Base-by-base conservation (phyloP, 2,329 filamentous ascomycete genomes). In the Salinomyces thailandicus region DNA sequence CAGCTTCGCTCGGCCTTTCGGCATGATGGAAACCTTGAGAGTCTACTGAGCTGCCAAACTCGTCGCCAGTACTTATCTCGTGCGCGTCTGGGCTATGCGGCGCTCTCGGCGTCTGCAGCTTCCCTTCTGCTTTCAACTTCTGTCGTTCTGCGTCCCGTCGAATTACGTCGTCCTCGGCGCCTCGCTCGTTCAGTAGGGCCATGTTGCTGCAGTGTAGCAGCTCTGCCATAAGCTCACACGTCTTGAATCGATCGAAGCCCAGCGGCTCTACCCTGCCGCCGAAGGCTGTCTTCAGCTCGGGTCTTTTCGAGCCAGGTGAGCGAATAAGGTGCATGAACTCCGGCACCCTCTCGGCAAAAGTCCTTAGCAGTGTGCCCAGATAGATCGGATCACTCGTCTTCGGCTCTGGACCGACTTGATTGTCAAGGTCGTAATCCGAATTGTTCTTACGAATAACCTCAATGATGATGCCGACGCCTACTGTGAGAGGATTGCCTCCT, bases 371-470 rank as follows among this genome's bases (percentile, higher is more conserved):
- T 1, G 82, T 91, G 15, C 91, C 91, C 0, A 98, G 74, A 55
- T 96, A 98, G 50, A 98, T 98, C 3, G 91, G 91, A 53, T 98
- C 91, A 35, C 86, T 89, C 0, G 89, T 89, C 37, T 79, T 69
- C 2, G 82, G 75, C 46, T 83, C 83, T 18, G 83, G 77, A 41
- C 86, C 85, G 33, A 81, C 77, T 43, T 87, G 79, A 50, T 87
- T 83, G 50, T 96, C 91, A 1, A 91, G 81, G 50, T 98, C 91
- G 58, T 98, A 98, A 61, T 98, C 91, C 0, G 91, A 96, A 59
- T 98, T 98, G 63, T 98, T 98, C 66, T 98, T 98, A 42, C 91
- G 77, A 57, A 98, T 98, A 31, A 98, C 91, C 62, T 98, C 91
- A 46, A 98, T 98, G 20, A 98, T 76, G 53, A 96, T 95, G 14